Evolutionary conservation across 306 rosid species (phyloP).

Genomic region (Argentina anserina): DNA sequence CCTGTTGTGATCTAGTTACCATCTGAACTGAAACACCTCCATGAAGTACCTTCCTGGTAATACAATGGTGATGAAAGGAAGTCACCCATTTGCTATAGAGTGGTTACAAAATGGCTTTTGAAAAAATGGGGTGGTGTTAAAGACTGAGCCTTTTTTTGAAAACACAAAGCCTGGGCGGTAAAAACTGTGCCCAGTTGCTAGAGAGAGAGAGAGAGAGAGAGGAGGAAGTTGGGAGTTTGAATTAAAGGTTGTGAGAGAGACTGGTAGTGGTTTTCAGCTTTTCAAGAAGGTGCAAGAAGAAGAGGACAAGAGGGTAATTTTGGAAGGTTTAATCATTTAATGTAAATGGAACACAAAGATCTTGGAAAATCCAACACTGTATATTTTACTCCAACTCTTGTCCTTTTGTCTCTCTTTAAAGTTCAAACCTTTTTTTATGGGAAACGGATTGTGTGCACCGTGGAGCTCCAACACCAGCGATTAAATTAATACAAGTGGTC

Average conservation of each 20-base stretch:
- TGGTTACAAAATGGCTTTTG: slow-evolving; percentile 13
- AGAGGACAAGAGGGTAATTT: slow-evolving; percentile 60
- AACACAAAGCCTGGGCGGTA: slow-evolving; percentile 31
- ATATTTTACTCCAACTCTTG: slow-evolving; percentile 35
- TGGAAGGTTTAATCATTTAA: slow-evolving; percentile 27
- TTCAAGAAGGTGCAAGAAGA: slow-evolving; percentile 35
- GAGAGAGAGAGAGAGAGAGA: slow-evolving; percentile 29
- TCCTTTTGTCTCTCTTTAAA: slow-evolving; percentile 47
- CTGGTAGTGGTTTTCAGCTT: slow-evolving; percentile 27
- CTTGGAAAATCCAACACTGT: slow-evolving; percentile 59
- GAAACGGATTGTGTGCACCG: no score
- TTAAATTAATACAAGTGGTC: no score
- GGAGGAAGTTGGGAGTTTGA: slow-evolving; percentile 56
- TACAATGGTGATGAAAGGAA: background rate
- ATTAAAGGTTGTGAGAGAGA: slow-evolving; percentile 55
- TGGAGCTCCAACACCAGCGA: no score
- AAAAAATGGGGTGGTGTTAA: slow-evolving; percentile 5
- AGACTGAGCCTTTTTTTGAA: slow-evolving; percentile 19
- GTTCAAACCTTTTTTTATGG: slow-evolving; percentile 69
- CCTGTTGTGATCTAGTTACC: slow-evolving; percentile 12
- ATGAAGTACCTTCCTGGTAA: slow-evolving; percentile 19
- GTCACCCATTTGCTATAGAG: slow-evolving; percentile 13
- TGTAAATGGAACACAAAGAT: slow-evolving; percentile 12
- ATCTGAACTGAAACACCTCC: slow-evolving; percentile 16
- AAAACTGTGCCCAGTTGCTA: slow-evolving; percentile 24